phyloP scores from a whole-genome alignment of 2,329 filamentous ascomycete species.

The Aspergillus fructus region DNA sequence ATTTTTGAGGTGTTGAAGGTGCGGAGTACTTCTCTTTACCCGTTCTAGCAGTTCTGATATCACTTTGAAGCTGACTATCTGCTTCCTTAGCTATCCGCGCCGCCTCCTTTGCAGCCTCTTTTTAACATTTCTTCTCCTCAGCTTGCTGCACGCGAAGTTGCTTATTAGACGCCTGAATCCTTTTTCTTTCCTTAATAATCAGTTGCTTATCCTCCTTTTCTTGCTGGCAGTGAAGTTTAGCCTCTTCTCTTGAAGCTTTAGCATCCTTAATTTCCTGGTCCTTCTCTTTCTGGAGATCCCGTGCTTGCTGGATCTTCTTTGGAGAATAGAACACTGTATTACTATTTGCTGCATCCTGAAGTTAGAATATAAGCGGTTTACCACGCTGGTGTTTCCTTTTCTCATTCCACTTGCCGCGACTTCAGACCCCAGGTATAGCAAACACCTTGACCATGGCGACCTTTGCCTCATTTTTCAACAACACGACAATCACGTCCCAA shows the following conservation, averaged over 20 bases:
- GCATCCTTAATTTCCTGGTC: neutral
- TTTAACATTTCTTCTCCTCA: slow-evolving; percentile 42
- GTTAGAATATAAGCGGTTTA: neutral
- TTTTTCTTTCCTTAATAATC: slow-evolving; percentile 9
- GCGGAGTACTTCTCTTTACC: no score
- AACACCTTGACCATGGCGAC: no score
- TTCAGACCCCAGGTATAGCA: no score
- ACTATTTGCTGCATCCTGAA: neutral
- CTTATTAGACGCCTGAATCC: slow-evolving; percentile 17
- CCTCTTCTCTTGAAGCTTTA: slow-evolving; percentile 2
- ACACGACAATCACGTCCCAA: no score
- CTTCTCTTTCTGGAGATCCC: neutral
- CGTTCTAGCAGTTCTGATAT: neutral
- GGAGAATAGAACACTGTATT: slow-evolving; percentile 4
- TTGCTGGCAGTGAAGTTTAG: neutral
- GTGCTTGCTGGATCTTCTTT: slow-evolving; percentile 8
- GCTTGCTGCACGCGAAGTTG: slow-evolving; percentile 29
- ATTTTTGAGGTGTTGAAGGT: no score
- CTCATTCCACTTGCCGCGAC: no score
- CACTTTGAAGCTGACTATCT: slow-evolving; percentile 5
- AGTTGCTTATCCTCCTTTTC: slow-evolving; percentile 6
- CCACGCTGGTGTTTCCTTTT: slow-evolving; percentile 2
- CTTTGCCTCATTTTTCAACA: no score
- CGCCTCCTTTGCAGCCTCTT: slow-evolving; percentile 27
- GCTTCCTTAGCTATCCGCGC: neutral